A percentile compares a stretch with the other conserved stretches of the same genome.
phyloP scores from a whole-genome alignment of 108 stramenopile species.

The Cylindrotheca fusiformis region DNA sequence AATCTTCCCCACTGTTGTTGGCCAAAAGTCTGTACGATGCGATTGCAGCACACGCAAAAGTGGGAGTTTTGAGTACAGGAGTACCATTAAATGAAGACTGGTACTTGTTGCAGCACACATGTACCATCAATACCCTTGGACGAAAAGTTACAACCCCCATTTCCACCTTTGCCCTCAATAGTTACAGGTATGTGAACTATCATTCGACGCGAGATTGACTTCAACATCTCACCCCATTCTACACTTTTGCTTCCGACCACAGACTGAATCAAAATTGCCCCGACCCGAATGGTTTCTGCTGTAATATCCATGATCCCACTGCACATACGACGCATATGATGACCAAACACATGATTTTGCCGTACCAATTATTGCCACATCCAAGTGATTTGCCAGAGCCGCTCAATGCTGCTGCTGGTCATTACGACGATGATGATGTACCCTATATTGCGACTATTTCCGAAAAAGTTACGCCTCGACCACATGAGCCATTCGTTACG shows the following conservation, averaged over 20 bases:
- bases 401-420: conserved; percentile 26
- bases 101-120: conserved; percentile 38
- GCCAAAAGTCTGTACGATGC: conserved; percentile 36
- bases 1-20: conserved; percentile 29
- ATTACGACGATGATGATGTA: conserved; percentile 42
- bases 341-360: conserved; percentile 57
- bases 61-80: conserved; percentile 5
- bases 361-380: conserved; percentile 61
- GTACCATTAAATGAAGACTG: conserved; percentile 7
- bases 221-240: not conserved
- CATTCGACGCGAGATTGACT: not conserved
- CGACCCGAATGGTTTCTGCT: conserved; percentile 63
- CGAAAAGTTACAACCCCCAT: conserved; percentile 18
- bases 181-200: conserved; percentile 16
- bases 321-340: conserved; percentile 38
- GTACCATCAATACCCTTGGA: conserved; percentile 28
- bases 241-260: not conserved
- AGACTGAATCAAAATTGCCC: conserved; percentile 47
- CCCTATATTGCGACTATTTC: conserved; percentile 71
- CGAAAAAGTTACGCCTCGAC: conserved; percentile 34
- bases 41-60: conserved; percentile 15
- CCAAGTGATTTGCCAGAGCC: conserved; percentile 47
- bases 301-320: conserved; percentile 58
- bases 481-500: conserved; percentile 18
- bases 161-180: conserved; percentile 23